A percentile compares a stretch with the other conserved stretches of the same genome.
phyloP scores from a whole-genome alignment of 371 early-diverging fungal genomes.

The Mucor velutinosus region DNA sequence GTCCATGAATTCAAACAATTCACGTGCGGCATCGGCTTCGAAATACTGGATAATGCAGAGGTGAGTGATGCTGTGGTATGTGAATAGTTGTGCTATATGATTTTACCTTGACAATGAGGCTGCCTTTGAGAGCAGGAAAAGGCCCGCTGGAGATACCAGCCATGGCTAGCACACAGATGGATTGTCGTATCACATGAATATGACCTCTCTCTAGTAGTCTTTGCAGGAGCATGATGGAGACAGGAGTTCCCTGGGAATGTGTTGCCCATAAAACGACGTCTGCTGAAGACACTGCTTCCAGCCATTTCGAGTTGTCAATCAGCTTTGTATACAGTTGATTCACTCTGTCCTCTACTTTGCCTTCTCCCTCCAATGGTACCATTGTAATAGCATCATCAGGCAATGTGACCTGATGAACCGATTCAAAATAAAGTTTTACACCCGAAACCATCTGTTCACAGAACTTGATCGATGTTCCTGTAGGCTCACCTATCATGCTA shows the following conservation, averaged over 20 bases:
- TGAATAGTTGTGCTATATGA: not conserved
- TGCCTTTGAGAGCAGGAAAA: conserved; percentile 81
- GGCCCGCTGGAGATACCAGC: conserved; percentile 94
- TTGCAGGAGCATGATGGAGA: conserved; percentile 79
- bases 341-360: conserved; percentile 86
- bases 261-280: conserved; percentile 88
- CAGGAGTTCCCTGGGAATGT: conserved; percentile 95
- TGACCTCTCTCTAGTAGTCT: conserved; percentile 70
- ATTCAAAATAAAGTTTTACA: conserved; percentile 60
- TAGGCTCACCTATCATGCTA: conserved; percentile 90
- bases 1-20: conserved; percentile 93
- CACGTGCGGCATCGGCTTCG: conserved; percentile 90
- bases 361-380: conserved; percentile 91
- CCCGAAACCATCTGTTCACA: conserved; percentile 83
- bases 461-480: conserved; percentile 87
- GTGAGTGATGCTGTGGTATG: not conserved
- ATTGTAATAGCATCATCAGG: conserved; percentile 65
- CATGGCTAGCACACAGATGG: conserved; percentile 84
- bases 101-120: conserved; percentile 74
- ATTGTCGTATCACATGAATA: conserved; percentile 71
- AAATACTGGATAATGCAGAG: conserved; percentile 59
- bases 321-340: conserved; percentile 73
- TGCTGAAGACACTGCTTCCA: conserved; percentile 63
- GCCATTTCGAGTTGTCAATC: conserved; percentile 53
- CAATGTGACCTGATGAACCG: conserved; percentile 60